phyloP scores from a whole-genome alignment of 2,329 filamentous ascomycete species.

The Colletotrichum abscissum region DNA sequence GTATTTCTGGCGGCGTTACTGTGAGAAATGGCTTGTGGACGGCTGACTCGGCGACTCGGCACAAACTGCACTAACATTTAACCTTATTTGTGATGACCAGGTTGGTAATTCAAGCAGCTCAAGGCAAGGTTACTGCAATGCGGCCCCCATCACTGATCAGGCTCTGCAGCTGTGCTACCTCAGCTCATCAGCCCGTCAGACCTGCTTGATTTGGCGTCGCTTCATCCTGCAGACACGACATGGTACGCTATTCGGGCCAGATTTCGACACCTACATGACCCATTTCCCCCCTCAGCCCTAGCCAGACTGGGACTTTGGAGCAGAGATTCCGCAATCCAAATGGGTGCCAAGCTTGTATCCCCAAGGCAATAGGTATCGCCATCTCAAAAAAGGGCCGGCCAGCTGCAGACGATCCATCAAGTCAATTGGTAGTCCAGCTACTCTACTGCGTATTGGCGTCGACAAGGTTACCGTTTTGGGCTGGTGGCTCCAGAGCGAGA shows the following conservation, averaged over 20 bases:
- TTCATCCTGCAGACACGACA: neutral
- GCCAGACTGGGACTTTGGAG: neutral
- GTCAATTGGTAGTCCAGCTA: neutral
- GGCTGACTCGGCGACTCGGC: neutral
- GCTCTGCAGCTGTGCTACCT: neutral
- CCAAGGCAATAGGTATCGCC: neutral
- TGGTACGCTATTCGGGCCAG: neutral
- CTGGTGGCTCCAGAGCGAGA: slow-evolving; percentile 8
- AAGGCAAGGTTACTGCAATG: neutral
- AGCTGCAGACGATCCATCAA: neutral
- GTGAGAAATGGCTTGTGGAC: neutral
- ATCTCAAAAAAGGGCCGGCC: neutral
- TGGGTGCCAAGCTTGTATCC: neutral
- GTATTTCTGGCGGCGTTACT: neutral
- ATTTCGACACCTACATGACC: neutral
- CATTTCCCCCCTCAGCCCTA: neutral
- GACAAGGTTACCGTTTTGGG: neutral
- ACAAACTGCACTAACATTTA: slow-evolving; percentile 19
- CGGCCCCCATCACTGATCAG: neutral
- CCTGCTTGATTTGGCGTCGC: neutral
- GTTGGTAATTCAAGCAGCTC: neutral
- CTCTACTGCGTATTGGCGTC: neutral
- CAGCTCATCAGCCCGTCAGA: neutral
- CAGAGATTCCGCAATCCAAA: neutral
- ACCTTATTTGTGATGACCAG: slow-evolving; percentile 5